Base-by-base conservation (phyloP, 805 yeast genomes). In the Starmerella powellii region DNA sequence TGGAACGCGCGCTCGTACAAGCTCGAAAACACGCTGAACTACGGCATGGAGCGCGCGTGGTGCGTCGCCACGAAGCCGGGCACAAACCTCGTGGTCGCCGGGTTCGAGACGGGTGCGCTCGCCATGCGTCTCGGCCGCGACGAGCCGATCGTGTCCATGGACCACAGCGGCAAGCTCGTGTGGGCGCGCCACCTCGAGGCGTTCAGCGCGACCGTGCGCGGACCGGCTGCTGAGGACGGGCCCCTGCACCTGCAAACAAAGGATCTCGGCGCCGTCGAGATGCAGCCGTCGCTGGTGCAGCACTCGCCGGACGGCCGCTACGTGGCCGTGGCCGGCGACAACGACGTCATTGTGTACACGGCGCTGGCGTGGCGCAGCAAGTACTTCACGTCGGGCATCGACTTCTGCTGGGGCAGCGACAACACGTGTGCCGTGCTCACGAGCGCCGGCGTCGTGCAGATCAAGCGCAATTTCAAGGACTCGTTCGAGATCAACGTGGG, bases 261-360 rank as follows among this genome's bases (percentile, higher is more conserved):
- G 64, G 98, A 91, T 56, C 68, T 91, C 47, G 98, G 98, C n/a
- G 68, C 84, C 19, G 84, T 88, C 40, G 98, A 91, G 63, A 75
- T 88, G 35, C 91, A 78, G 70, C 97, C 98, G 40, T 80, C 82
- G 48, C 72, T 81, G 46, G 71, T 91, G 56, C 66, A 71, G 38
- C 98, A 91, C 63, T 88, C 97, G 34, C 96, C 97, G 49, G 91
- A 91, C 60, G 99, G 99, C 50, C 77, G 95, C 63, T 91, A 82
- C 60, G 96, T 87, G 31, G 81, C 97, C 21, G 95, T 91, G 38
- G 80, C 88, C 35, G 99, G 99, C 58, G 98, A 91, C 64, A 96
- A 95, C 46, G 99, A 91, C 64, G 88, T 85, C 61, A 84, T 88
- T 54, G 80, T 91, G 41, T 91, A 88, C 65, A 87, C 97, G 2